These are phyloP conservation scores for Syzygium jambos DNA, from an alignment of 345 rosid species.

Conservation along the genomic window DNA sequence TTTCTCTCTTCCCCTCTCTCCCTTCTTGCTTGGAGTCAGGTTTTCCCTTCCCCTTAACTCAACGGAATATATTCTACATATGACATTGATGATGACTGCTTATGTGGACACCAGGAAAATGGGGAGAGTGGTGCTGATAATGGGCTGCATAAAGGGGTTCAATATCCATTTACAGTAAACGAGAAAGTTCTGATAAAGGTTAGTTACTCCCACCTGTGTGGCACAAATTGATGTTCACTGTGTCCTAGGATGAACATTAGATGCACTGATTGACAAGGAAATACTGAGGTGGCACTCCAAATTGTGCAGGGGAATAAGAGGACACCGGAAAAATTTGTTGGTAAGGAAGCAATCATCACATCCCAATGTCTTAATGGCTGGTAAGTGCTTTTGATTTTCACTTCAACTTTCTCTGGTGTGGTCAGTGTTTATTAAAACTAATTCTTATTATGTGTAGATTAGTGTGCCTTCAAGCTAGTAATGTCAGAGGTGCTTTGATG, in stretches of 20 bases:
- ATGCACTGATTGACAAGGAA: conserved; percentile 6
- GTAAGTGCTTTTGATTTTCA: conserved; percentile 24
- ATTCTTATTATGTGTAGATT: background rate
- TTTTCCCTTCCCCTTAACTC: background rate
- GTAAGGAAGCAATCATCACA: conserved; percentile 93
- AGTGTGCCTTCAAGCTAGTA: background rate
- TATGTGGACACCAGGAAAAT: conserved; percentile 46
- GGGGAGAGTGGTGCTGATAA: conserved; percentile 60
- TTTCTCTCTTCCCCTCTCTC: background rate
- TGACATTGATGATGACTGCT: background rate
- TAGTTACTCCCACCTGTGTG: background rate
- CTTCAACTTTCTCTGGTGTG: background rate
- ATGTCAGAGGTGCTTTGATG: background rate
- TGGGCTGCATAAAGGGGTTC: conserved; percentile 63
- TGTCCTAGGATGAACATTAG: background rate
- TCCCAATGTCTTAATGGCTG: conserved; percentile 99
- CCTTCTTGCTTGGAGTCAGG: background rate
- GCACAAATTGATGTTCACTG: background rate
- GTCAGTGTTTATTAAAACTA: background rate
- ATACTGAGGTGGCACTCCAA: background rate
- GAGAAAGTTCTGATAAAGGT: conserved; percentile 98
- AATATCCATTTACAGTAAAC: conserved; percentile 83
- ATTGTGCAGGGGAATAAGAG: conserved; percentile 79
- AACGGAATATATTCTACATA: background rate
- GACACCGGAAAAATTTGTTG: conserved; percentile 93